Conservation (phyloP, 2,329 filamentous ascomycete genomes). For the Chaetomiaceae sp. region DNA sequence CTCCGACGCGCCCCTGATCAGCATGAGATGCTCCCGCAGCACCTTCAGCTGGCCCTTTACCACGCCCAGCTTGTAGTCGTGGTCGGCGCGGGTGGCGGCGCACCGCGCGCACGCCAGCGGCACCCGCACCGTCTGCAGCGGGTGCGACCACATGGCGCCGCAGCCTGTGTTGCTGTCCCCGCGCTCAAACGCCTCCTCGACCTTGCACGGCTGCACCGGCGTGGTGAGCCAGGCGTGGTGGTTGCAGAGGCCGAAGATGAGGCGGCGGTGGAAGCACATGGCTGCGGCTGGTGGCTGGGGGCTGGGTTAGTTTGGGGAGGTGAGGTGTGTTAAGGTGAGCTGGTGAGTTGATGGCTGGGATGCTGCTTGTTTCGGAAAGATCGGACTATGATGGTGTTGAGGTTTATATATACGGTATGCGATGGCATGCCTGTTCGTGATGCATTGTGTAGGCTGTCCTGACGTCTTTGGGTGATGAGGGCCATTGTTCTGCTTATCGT, state of each 20-base stretch:
- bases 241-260: conserved; percentile 19
- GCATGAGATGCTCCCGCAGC: conserved; percentile 13
- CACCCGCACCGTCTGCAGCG: conserved; percentile 14
- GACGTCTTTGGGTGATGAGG: neutral
- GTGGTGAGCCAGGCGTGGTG: conserved; percentile 17
- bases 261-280: conserved; percentile 23
- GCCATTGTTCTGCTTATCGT: neutral
- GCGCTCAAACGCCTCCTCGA: conserved; percentile 15
- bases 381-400: neutral
- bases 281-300: neutral
- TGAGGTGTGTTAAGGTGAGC: neutral
- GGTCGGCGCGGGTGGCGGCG: neutral
- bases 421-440: neutral
- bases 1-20: neutral
- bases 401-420: neutral
- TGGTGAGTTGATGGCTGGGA: neutral
- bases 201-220: conserved; percentile 14
- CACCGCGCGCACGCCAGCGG: conserved; percentile 18
- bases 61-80: conserved; percentile 3
- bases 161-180: conserved; percentile 17
- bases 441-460: neutral
- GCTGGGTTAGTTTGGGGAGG: neutral
- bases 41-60: conserved; percentile 17
- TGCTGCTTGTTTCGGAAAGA: neutral
- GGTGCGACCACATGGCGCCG: conserved; percentile 16